Evolutionary conservation across 129 eudicot species (phyloP), one percentile per base, ranked within the genome.

Genomic region (Chrysanthemum lavandulifolium): DNA sequence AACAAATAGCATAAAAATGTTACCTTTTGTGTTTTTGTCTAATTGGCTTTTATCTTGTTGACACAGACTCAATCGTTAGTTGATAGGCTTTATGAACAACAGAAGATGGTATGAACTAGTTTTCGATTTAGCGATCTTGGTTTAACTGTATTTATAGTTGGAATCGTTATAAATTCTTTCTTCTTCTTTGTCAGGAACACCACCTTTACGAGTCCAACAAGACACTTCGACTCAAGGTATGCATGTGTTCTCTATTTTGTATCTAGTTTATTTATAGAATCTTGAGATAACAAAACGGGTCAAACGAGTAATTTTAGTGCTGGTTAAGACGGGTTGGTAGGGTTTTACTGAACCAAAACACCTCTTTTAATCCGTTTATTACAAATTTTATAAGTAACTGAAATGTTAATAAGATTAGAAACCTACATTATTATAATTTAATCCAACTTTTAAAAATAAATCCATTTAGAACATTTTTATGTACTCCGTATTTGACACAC

Each of bases 61-160:
- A 33, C 61, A 60, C 85, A 86, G 91, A 86, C 91, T 53, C 87
- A 80, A 57, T 76, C 69, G 65, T 15, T 86, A 85, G 60, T 83
- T 29, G 87, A 83, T 61, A 79, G 75, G 73, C 91, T 86, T 69
- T 61, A 81, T 47, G 83, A 83, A 19, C 91, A 80, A 67, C 91
- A 86, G 54, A 80, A 73, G 63, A 75, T 80, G 87, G 91, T 86
- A 71, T 2, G 75, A 62, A 50, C 50, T 54, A 13, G 33, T 23
- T 66, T 58, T 61, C 23, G 59, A 47, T 4, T 36, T 43, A 40
- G 54, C 29, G 12, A 50, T 43, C 10, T 45, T 48, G 0, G 55
- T 15, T 21, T 47, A 27, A 15, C 4, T 56, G 5, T 25, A 45
- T 67, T 58, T 68, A 59, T 27, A 49, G 29, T 45, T 58, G 52